These are phyloP conservation scores for Monosporascus sp. DNA, from an alignment of 2,329 filamentous ascomycete species.

Conservation along the genomic window DNA sequence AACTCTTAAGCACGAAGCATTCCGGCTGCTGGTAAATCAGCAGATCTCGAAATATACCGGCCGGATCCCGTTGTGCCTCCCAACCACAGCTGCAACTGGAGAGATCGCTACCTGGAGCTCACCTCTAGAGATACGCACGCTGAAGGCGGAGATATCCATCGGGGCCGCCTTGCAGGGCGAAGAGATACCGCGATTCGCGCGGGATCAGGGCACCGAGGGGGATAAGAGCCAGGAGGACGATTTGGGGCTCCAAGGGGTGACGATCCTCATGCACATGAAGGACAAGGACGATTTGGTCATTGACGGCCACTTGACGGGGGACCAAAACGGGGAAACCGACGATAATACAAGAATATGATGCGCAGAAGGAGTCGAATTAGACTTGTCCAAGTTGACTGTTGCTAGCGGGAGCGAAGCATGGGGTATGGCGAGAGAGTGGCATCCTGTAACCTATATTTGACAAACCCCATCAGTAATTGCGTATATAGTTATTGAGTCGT, in stretches of 20 bases:
- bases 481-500: too few relatives aligned
- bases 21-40: constrained; percentile 1
- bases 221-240: constrained; percentile 14
- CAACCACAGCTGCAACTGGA: constrained; percentile 38
- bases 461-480: too few relatives aligned
- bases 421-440: too few relatives aligned
- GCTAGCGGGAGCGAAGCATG: too few relatives aligned
- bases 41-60: constrained; percentile 23
- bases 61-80: constrained; percentile 30
- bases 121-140: constrained; percentile 33
- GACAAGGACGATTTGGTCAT: constrained; percentile 46
- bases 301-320: constrained; percentile 38
- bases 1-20: neutral
- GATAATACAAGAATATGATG: too few relatives aligned
- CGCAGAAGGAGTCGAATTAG: too few relatives aligned
- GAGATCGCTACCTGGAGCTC: constrained; percentile 34
- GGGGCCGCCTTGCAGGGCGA: neutral
- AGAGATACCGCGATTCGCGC: neutral
- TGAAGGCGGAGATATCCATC: constrained; percentile 33
- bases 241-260: constrained; percentile 41
- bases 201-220: constrained; percentile 3
- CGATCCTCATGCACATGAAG: constrained; percentile 45
- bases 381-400: too few relatives aligned
- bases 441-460: too few relatives aligned
- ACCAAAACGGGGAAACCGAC: neutral